Evolutionary conservation across 225 moss, liverwort and hornwort species (phyloP).

Genomic region (Anthoceros angustus): DNA sequence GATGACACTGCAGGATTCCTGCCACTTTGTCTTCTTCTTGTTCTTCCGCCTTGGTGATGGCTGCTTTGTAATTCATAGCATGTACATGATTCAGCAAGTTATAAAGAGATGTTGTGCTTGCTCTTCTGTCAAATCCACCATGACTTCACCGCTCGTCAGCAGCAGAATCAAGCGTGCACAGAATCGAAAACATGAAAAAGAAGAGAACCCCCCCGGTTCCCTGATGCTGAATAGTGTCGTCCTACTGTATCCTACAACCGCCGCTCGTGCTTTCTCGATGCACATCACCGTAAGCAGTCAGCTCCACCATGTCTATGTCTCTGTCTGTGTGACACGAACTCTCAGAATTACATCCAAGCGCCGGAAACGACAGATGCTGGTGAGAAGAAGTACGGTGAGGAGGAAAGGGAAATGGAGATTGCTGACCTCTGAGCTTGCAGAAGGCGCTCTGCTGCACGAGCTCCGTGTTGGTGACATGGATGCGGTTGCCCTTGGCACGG

Average conservation of each 20-base stretch:
- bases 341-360: not conserved
- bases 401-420: not conserved
- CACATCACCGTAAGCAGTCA: conserved; percentile 74
- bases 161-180: no score
- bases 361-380: not conserved
- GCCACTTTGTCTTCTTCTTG: no score
- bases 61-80: no score
- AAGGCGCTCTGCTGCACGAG: conserved; percentile 79
- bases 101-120: no score
- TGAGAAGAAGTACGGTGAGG: not conserved
- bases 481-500: conserved; percentile 72
- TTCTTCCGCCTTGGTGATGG: no score
- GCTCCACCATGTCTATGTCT: conserved; percentile 89
- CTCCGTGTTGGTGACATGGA: conserved; percentile 55
- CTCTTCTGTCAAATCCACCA: no score
- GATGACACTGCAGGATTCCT: no score
- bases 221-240: no score
- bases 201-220: no score
- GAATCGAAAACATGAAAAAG: no score
- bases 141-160: no score
- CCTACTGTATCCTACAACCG: conserved; percentile 68
- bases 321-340: conserved; percentile 24
- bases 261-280: conserved; percentile 32
- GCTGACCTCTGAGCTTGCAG: conserved; percentile 52
- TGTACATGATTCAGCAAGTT: no score